phyloP scores from a whole-genome alignment of 164 flowering plant species.

The Aristolochia contorta region DNA sequence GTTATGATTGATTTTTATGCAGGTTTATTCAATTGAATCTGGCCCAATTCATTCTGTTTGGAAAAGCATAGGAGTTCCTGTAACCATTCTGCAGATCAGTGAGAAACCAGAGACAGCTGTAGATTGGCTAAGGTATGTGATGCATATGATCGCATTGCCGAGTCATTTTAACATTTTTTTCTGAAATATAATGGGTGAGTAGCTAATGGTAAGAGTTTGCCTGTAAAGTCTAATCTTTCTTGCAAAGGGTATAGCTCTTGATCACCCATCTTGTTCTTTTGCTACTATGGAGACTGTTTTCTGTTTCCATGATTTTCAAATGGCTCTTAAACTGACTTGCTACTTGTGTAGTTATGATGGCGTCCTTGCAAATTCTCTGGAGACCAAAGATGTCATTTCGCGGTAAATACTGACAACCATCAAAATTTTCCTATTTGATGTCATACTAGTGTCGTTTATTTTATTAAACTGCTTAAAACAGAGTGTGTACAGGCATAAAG shows the following conservation, averaged over 20 bases:
- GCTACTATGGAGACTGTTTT: too few relatives aligned
- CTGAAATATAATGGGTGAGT: not conserved
- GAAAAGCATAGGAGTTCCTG: slow-evolving; percentile 51
- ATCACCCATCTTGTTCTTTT: too few relatives aligned
- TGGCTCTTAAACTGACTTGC: not conserved
- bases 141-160: not conserved
- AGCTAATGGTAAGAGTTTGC: not conserved
- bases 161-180: not conserved
- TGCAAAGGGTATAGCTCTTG: too few relatives aligned
- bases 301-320: too few relatives aligned
- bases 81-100: slow-evolving; percentile 32
- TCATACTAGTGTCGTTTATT: not conserved
- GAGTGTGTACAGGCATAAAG: too few relatives aligned
- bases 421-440: not conserved
- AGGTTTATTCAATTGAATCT: slow-evolving; percentile 78
- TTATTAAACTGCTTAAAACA: too few relatives aligned
- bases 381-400: slow-evolving; percentile 46
- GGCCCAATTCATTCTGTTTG: slow-evolving; percentile 67
- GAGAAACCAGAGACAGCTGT: slow-evolving; percentile 26
- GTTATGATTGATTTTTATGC: slow-evolving; percentile 8
- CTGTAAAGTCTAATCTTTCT: too few relatives aligned
- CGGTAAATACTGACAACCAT: slow-evolving; percentile 29
- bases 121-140: slow-evolving; percentile 85
- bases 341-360: slow-evolving; percentile 75
- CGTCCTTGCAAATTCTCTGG: slow-evolving; percentile 69